Base-by-base conservation (phyloP, 176 grass and related monocot genomes). In the Rhynchospora tenuis region DNA sequence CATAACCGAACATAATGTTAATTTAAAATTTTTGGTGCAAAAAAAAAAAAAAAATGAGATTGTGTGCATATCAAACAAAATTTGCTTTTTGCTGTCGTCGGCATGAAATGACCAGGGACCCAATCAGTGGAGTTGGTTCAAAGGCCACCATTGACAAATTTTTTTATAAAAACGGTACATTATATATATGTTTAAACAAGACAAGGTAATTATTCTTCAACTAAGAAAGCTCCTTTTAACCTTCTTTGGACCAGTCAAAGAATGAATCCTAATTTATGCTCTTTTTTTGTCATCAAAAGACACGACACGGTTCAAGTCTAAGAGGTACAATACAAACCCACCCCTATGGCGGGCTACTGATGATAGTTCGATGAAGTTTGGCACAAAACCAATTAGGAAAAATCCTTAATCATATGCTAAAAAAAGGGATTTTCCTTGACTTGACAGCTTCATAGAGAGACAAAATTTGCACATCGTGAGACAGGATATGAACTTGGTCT, bases 381-480 rank as follows among this genome's bases (percentile, higher is more conserved):
- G 46, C 47, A 75, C 16, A 46, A 75, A 75, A 68, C 46, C 45
- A 61, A 54, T 75, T 75, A 75, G 47, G 46, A 75, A 24, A 38
- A 75, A 52, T 54, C 28, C 22, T 50, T 75, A 27, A 75, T 24
- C 6, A 54, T 0, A 22, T 50, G n/a, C 47, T 15, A 51, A 75
- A 26, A 5, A 54, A 75, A 54, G 46, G 46, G 44, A 19, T 22
- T 45, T 68, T 24, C 7, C 43, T 13, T 73, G 43, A 73, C n/a
- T 24, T 14, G 45, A 13, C 45, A 67, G 14, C 64, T 38, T 74
- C 20, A 12, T 1, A 50, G 11, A 15, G 20, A 7, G 45, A 73
- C n/a, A 50, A 74, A 74, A 26, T 51, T 74, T 51, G n/a, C 70
- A 48, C n/a, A 26, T 74, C 43, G 14, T 14, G 7, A 47, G 68